Percentiles rank a stretch among this genome's conserved stretches.
Conservation (phyloP, 495 filamentous ascomycete genomes). For the Barbatosphaeria neglecta region DNA sequence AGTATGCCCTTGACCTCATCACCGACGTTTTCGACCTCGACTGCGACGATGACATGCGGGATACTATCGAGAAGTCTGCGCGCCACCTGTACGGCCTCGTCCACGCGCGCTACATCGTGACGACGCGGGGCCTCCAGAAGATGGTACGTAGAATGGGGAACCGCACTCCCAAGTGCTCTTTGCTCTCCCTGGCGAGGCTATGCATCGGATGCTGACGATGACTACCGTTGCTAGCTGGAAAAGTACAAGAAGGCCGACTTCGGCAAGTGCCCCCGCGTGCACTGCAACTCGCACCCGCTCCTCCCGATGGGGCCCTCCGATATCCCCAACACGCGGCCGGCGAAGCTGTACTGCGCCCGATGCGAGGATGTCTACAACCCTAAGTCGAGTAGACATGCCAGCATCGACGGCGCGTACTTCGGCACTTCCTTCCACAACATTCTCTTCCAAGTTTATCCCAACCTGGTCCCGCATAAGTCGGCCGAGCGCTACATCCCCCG, state of each 20-base stretch:
- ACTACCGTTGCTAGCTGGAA: constrained; percentile 54
- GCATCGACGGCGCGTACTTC: constrained; percentile 96
- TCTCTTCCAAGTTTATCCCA: constrained; percentile 94
- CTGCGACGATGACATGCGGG: constrained; percentile 94
- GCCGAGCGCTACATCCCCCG: constrained; percentile 74
- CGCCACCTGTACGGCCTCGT: constrained; percentile 93
- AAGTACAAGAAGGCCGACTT: constrained; percentile 99
- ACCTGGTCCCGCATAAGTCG: constrained; percentile 74
- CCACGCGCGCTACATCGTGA: constrained; percentile 95
- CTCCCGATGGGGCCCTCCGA: constrained; percentile 90
- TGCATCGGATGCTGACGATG: not conserved
- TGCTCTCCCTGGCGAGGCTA: not conserved
- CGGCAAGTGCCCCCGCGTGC: constrained; percentile 92
- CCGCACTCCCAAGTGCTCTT: not conserved
- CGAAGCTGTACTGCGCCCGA: constrained; percentile 91
- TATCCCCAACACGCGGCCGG: constrained; percentile 68
- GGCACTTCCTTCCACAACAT: constrained; percentile 98
- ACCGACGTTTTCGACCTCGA: constrained; percentile 99
- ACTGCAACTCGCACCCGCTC: constrained; percentile 82
- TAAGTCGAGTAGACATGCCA: constrained; percentile 89
- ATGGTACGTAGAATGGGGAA: constrained; percentile 54
- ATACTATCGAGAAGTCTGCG: constrained; percentile 95
- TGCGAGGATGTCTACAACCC: constrained; percentile 99
- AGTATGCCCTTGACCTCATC: constrained; percentile 96
- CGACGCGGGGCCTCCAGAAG: constrained; percentile 83